Percentiles rank a stretch among this genome's conserved stretches.
Conservation (phyloP, 202 grass and related monocot genomes). For the Panicum virgatum region DNA sequence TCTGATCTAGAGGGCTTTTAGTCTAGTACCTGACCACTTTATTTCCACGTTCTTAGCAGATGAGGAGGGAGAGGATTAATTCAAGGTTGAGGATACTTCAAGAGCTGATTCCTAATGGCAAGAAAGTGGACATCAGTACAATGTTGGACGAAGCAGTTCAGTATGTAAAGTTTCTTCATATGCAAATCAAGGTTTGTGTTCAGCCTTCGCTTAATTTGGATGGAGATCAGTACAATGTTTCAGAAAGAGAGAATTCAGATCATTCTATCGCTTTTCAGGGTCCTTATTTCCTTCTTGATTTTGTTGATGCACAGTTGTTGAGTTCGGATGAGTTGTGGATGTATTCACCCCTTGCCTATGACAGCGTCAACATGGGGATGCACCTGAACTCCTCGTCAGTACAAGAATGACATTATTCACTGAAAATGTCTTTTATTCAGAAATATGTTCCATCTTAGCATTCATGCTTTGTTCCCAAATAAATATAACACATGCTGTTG, state of each 20-base stretch:
- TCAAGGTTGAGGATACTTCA: slow-evolving; percentile 53
- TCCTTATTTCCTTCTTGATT: not conserved
- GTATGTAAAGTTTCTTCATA: slow-evolving; percentile 65
- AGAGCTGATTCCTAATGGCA: slow-evolving; percentile 57
- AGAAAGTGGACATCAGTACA: slow-evolving; percentile 67
- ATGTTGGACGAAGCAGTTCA: slow-evolving; percentile 65
- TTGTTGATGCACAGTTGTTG: slow-evolving; percentile 41
- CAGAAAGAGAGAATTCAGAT: not conserved
- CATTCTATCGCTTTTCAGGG: not conserved
- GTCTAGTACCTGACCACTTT: not conserved
- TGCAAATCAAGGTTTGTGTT: slow-evolving; percentile 58
- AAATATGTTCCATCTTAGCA: not conserved
- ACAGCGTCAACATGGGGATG: slow-evolving; percentile 29
- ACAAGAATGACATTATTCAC: not conserved
- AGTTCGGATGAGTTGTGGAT: slow-evolving; percentile 68
- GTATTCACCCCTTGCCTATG: slow-evolving; percentile 57
- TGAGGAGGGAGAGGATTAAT: slow-evolving; percentile 58
- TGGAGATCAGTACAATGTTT: not conserved
- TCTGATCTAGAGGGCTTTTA: not conserved
- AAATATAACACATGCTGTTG: too few species aligned
- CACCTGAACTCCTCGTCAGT: not conserved
- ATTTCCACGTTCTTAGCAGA: slow-evolving; percentile 25
- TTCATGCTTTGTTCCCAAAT: not conserved
- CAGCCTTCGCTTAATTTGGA: not conserved
- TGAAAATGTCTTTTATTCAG: not conserved